phyloP scores from a whole-genome alignment of 176 grass and related monocot species.

The Paspalum vaginatum region DNA sequence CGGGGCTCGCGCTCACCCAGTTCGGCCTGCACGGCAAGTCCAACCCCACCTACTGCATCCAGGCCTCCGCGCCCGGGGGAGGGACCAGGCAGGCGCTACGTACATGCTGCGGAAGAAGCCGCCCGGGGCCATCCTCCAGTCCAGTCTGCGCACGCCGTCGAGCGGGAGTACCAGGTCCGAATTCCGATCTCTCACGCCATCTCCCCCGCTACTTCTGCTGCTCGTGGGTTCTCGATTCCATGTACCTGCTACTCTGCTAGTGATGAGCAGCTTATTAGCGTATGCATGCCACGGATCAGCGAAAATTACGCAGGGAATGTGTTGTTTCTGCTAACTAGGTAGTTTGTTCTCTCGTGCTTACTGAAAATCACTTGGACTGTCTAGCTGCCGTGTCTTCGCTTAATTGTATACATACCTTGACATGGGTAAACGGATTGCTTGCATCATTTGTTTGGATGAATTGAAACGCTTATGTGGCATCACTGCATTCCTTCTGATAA shows the following conservation, averaged over 20 bases:
- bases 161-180: constrained; percentile 85
- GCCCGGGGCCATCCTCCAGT: constrained; percentile 78
- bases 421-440: no score
- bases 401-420: no score
- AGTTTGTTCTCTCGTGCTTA: not conserved
- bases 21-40: constrained; percentile 95
- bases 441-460: no score
- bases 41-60: constrained; percentile 87
- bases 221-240: not conserved
- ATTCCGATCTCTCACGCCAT: not conserved
- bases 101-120: constrained; percentile 95
- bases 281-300: no score
- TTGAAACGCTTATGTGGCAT: no score
- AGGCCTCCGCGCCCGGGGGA: constrained; percentile 42
- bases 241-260: no score
- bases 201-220: not conserved
- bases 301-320: no score
- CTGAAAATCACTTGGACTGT: not conserved
- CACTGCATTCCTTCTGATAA: not conserved
- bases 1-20: constrained; percentile 53
- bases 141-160: constrained; percentile 87
- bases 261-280: no score
- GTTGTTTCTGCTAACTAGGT: no score
- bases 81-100: constrained; percentile 56
- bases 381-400: no score